Conservation (phyloP, 2,329 filamentous ascomycete genomes). For the Trichoderma polysporum region DNA sequence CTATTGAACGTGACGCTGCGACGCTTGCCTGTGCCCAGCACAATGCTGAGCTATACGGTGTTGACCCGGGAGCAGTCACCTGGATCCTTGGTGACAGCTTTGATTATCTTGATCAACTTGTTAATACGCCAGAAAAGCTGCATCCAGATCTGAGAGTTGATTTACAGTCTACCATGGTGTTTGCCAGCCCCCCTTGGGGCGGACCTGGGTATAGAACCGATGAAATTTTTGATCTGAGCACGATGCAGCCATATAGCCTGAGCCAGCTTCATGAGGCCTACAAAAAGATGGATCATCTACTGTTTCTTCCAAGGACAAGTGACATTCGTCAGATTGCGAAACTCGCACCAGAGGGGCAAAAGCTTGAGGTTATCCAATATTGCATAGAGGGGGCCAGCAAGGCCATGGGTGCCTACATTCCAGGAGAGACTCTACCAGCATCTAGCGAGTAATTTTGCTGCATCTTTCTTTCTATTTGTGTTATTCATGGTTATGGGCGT, state of each 20-base stretch:
- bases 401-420: conserved; percentile 65
- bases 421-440: conserved; percentile 26
- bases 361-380: conserved; percentile 81
- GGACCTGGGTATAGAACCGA: conserved; percentile 56
- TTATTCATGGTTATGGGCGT: not conserved
- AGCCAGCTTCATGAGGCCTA: conserved; percentile 63
- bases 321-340: conserved; percentile 75
- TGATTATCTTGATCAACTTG: conserved; percentile 57
- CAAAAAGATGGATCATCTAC: conserved; percentile 58
- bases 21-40: conserved; percentile 88
- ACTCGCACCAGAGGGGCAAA: conserved; percentile 49
- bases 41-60: conserved; percentile 84
- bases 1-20: conserved; percentile 78
- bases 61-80: conserved; percentile 67
- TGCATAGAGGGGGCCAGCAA: conserved; percentile 90
- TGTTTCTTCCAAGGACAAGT: conserved; percentile 85
- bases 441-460: not conserved
- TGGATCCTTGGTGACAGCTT: conserved; percentile 91
- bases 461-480: not conserved
- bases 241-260: conserved; percentile 86
- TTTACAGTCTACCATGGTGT: conserved; percentile 46
- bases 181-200: conserved; percentile 62
- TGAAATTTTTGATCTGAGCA: conserved; percentile 76
- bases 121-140: conserved; percentile 38
- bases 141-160: conserved; percentile 44